A percentile compares a stretch with the other conserved stretches of the same genome.
These are phyloP conservation scores for Leishmania martiniquensis DNA, from an alignment of 208 protist species.

Conservation along the genomic window DNA sequence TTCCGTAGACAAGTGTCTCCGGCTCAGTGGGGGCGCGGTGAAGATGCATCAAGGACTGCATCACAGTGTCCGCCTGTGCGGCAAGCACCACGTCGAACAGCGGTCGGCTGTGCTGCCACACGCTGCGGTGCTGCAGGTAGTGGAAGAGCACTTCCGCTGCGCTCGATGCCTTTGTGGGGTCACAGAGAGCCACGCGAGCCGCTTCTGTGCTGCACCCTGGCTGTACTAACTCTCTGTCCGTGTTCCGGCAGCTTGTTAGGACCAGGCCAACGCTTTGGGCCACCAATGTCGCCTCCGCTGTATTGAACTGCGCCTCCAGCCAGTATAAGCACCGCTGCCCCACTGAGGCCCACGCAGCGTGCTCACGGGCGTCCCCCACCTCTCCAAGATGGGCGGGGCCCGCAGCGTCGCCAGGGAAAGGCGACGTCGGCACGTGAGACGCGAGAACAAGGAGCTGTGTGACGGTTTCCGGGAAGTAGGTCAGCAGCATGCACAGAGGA, in stretches of 20 bases:
- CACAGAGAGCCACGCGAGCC: background rate
- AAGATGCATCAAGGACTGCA: conserved; percentile 8
- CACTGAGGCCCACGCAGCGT: conserved; percentile 1
- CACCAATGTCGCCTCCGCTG: conserved; percentile 4
- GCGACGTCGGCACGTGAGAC: conserved; percentile 18
- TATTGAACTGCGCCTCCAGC: conserved; percentile 31
- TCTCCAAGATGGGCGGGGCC: background rate
- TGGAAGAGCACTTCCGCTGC: conserved; percentile 2
- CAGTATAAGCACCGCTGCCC: conserved; percentile 29
- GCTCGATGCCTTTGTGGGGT: background rate
- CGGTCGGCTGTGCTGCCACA: background rate
- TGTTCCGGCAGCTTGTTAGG: background rate
- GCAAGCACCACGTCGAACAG: conserved; percentile 22
- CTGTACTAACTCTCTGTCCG: background rate
- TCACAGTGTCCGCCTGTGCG: conserved; percentile 19
- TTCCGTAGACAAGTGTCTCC: conserved; percentile 17
- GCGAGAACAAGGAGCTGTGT: conserved; percentile 36
- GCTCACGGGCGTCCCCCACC: background rate
- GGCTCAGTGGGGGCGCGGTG: conserved; percentile 20
- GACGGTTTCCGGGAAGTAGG: conserved; percentile 24
- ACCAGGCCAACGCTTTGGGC: background rate
- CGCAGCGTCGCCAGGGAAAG: conserved; percentile 12
- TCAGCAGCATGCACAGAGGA: conserved; percentile 30
- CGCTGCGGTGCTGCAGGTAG: conserved; percentile 8
- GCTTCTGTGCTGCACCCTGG: background rate